Evolutionary conservation across 2,329 filamentous ascomycete genomes (phyloP), one percentile per base, ranked within the genome.

Genomic region (Verticillium zaregamsianum): DNA sequence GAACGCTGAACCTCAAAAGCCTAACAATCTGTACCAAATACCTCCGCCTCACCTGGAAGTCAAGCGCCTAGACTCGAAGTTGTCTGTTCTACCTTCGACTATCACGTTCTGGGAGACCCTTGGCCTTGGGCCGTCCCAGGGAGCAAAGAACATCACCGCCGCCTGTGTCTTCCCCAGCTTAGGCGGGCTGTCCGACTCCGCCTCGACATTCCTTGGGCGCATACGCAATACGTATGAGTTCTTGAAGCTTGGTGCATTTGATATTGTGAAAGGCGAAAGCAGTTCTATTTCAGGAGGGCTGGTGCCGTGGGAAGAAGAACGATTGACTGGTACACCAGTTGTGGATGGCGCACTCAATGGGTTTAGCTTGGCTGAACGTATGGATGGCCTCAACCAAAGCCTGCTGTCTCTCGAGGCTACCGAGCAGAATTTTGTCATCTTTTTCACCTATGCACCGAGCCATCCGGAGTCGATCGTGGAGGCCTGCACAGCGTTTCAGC

Each of bases 101-200:
- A 78, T 94, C 23, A 78, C 83, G 1, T 96, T 95, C 69, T 96
- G 92, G 92, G 91, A 95, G 70, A 87, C 88, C 56, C 77, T 96
- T 20, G 90, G 91, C 0, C 80, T 96, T 2, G 86, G 86, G 2
- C 92, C 92, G 3, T 85, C 86, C 9, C 86, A 86, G 62, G 90
- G 90, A 0, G 70, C 80, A 8, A 96, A 96, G 72, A 86, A 94
- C 64, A 77, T 95, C 33, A 81, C 83, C 39, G 84, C 87, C 0
- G 83, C 91, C 57, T 92, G 90, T 69, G 78, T 95, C 2, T 90
- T 89, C 65, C 91, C 91, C 0, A 79, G 83, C 58, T 85, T 85
- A 68, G 83, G 84, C 32, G 87, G 89, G 1, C 77, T 94, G 67
- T 73, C 78, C 40, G 83, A 86, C 54, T 84, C 85, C 57, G 83